A percentile compares a stretch with the other conserved stretches of the same genome.
phyloP scores from a whole-genome alignment of 2,329 filamentous ascomycete species.

The Dothideomycetidae sp. region DNA sequence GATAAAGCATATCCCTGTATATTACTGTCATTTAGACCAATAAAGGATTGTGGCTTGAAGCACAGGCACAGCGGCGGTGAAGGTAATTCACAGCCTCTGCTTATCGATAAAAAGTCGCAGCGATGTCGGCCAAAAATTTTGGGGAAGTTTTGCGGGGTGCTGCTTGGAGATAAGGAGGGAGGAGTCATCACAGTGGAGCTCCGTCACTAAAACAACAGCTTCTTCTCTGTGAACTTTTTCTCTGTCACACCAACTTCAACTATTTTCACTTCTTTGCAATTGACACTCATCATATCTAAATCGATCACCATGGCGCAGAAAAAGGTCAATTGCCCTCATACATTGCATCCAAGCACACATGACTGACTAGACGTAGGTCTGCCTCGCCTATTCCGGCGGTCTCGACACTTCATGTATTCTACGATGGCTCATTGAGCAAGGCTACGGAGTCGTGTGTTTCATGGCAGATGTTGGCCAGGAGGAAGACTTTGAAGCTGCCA shows the following conservation, averaged over 20 bases:
- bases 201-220: not conserved
- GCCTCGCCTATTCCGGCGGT: slow-evolving; percentile 39
- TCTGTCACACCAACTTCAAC: not conserved
- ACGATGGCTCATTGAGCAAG: slow-evolving; percentile 35
- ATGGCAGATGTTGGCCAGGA: slow-evolving; percentile 48
- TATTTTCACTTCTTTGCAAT: not conserved
- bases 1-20: too few species aligned
- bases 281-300: not conserved
- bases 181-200: not conserved
- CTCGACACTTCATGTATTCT: slow-evolving; percentile 46
- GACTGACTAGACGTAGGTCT: slow-evolving; percentile 21
- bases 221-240: not conserved
- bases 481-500: slow-evolving; percentile 60
- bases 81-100: too few species aligned
- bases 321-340: slow-evolving; percentile 8
- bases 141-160: not conserved
- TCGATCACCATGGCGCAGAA: slow-evolving; percentile 11
- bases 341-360: not conserved
- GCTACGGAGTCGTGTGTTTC: slow-evolving; percentile 51
- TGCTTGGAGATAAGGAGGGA: not conserved
- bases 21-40: too few species aligned
- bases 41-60: too few species aligned
- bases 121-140: not conserved
- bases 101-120: not conserved
- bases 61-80: too few species aligned